Evolutionary conservation across 2,329 filamentous ascomycete species (phyloP).

Genomic region (Gliomastix tumulicola): DNA sequence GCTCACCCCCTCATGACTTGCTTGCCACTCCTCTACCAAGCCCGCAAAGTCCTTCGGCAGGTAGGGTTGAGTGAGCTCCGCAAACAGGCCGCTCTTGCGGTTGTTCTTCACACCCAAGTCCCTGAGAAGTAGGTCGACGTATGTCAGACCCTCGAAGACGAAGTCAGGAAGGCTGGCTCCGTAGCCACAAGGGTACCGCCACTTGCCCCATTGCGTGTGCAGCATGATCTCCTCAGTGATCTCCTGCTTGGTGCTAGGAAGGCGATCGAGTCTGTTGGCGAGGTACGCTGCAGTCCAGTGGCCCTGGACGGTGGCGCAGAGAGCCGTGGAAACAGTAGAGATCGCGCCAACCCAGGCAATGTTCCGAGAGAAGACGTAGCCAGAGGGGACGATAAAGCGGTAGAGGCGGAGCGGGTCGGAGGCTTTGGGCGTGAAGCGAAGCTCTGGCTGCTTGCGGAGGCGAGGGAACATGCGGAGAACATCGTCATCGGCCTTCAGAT

Average conservation of each 20-base stretch:
- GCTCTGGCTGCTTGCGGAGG: constrained; percentile 12
- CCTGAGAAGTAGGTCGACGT: constrained; percentile 44
- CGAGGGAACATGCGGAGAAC: constrained; percentile 10
- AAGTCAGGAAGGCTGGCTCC: constrained; percentile 59
- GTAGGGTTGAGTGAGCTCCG: constrained; percentile 1
- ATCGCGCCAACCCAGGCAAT: constrained; percentile 24
- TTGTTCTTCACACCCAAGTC: constrained; percentile 52
- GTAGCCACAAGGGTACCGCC: constrained; percentile 62
- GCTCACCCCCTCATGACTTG: constrained; percentile 5
- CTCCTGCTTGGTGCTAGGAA: constrained; percentile 25
- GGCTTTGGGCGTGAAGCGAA: constrained; percentile 10
- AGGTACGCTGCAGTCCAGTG: constrained; percentile 53
- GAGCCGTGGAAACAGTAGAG: constrained; percentile 21
- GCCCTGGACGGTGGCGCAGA: constrained; percentile 28
- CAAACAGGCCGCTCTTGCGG: not conserved
- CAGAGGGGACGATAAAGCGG: constrained; percentile 15
- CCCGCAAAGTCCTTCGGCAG: constrained; percentile 14
- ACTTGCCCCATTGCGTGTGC: constrained; percentile 60
- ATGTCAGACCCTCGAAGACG: constrained; percentile 48
- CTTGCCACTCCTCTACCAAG: constrained; percentile 17
- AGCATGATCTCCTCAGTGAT: constrained; percentile 51
- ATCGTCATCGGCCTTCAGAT: constrained; percentile 8
- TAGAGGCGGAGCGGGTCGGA: constrained; percentile 14
- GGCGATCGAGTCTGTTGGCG: constrained; percentile 32
- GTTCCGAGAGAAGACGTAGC: constrained; percentile 11